These are phyloP conservation scores for Hysterangium stoloniferum DNA, from an alignment of 768 basidiomycete species.

Conservation along the genomic window DNA sequence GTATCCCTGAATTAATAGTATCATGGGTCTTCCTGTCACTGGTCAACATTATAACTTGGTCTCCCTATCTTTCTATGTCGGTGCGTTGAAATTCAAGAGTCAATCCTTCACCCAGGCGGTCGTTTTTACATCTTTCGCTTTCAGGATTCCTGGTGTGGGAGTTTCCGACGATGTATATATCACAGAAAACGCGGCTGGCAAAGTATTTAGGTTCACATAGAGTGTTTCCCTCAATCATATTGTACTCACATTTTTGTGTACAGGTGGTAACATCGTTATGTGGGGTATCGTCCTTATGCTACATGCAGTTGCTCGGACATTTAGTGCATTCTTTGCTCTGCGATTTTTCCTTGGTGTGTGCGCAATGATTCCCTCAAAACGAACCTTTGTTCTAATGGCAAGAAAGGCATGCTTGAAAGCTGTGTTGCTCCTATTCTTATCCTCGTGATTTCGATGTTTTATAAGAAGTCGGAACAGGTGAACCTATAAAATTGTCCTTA, in stretches of 20 bases:
- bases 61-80: conserved; percentile 56
- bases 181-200: conserved; percentile 50
- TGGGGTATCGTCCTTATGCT: conserved; percentile 57
- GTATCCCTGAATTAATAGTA: conserved; percentile 24
- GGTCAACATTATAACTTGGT: conserved; percentile 61
- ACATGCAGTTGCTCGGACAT: conserved; percentile 48
- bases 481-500: background rate
- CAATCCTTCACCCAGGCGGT: background rate
- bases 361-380: background rate
- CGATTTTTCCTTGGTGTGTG: conserved; percentile 49
- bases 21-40: conserved; percentile 59
- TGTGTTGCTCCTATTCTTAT: conserved; percentile 59
- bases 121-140: background rate
- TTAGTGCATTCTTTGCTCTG: conserved; percentile 54
- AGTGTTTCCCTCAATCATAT: too few relatives aligned
- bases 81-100: too few relatives aligned
- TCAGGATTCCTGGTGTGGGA: conserved; percentile 53
- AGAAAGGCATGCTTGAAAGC: conserved; percentile 55
- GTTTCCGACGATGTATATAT: conserved; percentile 59
- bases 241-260: background rate
- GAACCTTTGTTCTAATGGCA: background rate
- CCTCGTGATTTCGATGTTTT: conserved; percentile 58
- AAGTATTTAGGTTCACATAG: conserved; percentile 46
- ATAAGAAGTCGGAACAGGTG: conserved; percentile 60
- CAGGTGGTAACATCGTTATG: conserved; percentile 48